Evolutionary conservation across 192 early-diverging fungal genomes (phyloP), one percentile per base, ranked within the genome.

Genomic region (Umbelopsis sp.): DNA sequence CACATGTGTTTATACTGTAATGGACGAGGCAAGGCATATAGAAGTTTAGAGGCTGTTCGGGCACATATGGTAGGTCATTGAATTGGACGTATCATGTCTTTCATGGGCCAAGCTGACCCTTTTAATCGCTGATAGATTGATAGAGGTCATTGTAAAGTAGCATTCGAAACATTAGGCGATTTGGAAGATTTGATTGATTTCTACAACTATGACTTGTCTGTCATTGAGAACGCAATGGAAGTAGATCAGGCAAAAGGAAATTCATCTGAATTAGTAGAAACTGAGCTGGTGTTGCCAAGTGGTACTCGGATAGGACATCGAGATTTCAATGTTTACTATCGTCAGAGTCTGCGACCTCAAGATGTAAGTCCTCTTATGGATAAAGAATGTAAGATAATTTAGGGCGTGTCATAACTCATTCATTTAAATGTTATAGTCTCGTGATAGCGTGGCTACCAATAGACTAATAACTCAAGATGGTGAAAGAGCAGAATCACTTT

Each of bases 1-100:
- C 94, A 97, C 81, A 88, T 97, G 30, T 99, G 98, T 74, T 67
- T 99, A 41, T 94, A 90, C 82, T 99, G 98, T 81, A 95, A 96
- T 74, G 95, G 93, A 25, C 91, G 91, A 69, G 96, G 95, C 2
- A 85, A 91, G 21, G 85, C 86, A 67, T 84, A 93, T 82, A 90
- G 93, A 74, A 90, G 81, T 37, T 69, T 95, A 55, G 96, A 97
- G 67, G 95, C 96, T 37, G 95, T 98, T 23, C 83, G 94, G 67
- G 86, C 85, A 66, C 98, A 99, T 72, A 99, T 99, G 97, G 78
- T 84, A 66, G 74, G 75, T 33, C n/a, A 18, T 48, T n/a, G 22
- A 6, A 49, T 22, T 21, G 41, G 20, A 0, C 50, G 11, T 6
- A 37, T 46, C 5, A 41, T 41, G 2, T 41, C 10, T 1, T 10